Evolutionary conservation across 2,329 filamentous ascomycete species (phyloP).

Genomic region (Cyphellophora attinorum): DNA sequence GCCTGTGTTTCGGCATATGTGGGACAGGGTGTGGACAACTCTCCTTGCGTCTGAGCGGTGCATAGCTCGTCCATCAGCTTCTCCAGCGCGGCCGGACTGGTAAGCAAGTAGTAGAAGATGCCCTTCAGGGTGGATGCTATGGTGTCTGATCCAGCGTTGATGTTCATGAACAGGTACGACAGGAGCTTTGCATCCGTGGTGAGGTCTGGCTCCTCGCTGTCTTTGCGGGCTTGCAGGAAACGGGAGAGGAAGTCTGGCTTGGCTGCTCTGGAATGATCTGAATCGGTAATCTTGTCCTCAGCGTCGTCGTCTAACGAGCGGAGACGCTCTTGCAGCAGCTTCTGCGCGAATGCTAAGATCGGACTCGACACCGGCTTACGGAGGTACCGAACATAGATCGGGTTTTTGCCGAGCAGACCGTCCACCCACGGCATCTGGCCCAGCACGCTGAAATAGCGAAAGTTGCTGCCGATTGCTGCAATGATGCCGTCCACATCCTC

Average conservation of each 20-base stretch:
- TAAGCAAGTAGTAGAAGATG: constrained; percentile 66
- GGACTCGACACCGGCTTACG: constrained; percentile 13
- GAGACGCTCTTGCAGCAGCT: constrained; percentile 13
- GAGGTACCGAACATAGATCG: constrained; percentile 17
- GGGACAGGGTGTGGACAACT: constrained; percentile 20
- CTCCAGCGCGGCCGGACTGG: constrained; percentile 38
- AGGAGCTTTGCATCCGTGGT: constrained; percentile 14
- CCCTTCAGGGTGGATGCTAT: constrained; percentile 64
- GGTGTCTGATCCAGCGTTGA: constrained; percentile 62
- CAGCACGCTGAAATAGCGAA: constrained; percentile 21
- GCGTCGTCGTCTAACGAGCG: constrained; percentile 7
- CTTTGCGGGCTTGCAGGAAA: constrained; percentile 16
- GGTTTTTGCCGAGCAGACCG: constrained; percentile 24
- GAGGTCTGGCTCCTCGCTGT: constrained; percentile 8
- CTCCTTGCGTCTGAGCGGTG: constrained; percentile 13
- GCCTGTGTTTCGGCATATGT: constrained; percentile 21
- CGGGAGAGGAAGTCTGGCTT: constrained; percentile 18
- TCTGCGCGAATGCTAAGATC: constrained; percentile 13
- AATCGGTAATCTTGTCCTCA: constrained; percentile 5
- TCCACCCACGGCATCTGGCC: constrained; percentile 29
- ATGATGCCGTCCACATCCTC: constrained; percentile 26
- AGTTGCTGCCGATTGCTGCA: constrained; percentile 19
- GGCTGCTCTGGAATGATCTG: no score
- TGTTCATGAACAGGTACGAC: constrained; percentile 19
- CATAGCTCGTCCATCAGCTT: constrained; percentile 21